phyloP scores from a whole-genome alignment of 2,329 filamentous ascomycete species.

The Periconia macrospinosa region DNA sequence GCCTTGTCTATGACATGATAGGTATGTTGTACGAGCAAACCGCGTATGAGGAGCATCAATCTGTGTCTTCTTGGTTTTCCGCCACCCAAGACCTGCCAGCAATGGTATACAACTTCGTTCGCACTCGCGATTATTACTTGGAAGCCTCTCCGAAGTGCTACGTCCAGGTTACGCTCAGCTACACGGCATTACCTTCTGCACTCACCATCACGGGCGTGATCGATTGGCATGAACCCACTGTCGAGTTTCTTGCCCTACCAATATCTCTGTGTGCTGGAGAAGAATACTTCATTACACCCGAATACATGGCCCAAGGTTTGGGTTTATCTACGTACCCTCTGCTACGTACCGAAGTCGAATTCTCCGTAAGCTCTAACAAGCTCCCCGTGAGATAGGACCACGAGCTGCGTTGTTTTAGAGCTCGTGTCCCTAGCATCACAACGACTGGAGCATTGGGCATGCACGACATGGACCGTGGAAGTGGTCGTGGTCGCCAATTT shows the following conservation, averaged over 20 bases:
- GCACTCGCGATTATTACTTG: slow-evolving; percentile 36
- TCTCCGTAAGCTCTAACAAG: slow-evolving; percentile 8
- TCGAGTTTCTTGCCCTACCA: slow-evolving; percentile 22
- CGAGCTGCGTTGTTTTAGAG: slow-evolving; percentile 19
- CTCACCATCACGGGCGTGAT: slow-evolving; percentile 20
- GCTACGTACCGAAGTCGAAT: not conserved
- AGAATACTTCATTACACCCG: slow-evolving; percentile 26
- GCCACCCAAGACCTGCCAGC: slow-evolving; percentile 24
- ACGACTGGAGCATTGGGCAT: no score
- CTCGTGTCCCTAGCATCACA: slow-evolving; percentile 10
- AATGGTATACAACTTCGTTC: slow-evolving; percentile 35
- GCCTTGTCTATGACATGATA: slow-evolving; percentile 32
- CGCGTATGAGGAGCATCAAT: not conserved
- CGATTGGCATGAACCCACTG: slow-evolving; percentile 21
- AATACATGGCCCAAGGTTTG: slow-evolving; percentile 8
- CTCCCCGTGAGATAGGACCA: slow-evolving; percentile 27
- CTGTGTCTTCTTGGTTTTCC: slow-evolving; percentile 25
- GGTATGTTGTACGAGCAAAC: slow-evolving; percentile 17
- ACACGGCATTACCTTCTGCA: slow-evolving; percentile 4
- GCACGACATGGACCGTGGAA: not conserved
- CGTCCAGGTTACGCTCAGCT: slow-evolving; percentile 17
- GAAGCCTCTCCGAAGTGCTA: slow-evolving; percentile 9
- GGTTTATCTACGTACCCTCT: not conserved
- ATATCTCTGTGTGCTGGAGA: slow-evolving; percentile 9
- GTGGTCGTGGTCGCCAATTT: not conserved